Evolutionary conservation across 345 rosid species (phyloP), one percentile per base, ranked within the genome.

Genomic region (Erysimum cheiranthoides): DNA sequence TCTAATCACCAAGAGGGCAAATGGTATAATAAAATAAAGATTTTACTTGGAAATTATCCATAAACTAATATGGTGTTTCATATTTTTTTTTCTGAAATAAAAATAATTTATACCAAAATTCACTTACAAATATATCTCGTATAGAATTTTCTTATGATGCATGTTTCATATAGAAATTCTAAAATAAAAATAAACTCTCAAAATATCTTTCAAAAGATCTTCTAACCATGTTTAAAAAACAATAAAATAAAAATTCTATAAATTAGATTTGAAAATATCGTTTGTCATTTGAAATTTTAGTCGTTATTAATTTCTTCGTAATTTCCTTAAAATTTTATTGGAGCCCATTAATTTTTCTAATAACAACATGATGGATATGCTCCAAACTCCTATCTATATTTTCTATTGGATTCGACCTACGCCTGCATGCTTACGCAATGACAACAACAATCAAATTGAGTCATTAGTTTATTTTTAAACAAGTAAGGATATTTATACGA

Each of bases 401-500:
- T 31, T 59, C 2, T 14, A 8, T 42, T 28, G 3, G 5, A 5
- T 12, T 27, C 51, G 47, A 16, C 57, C 56, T 32, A 58, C 5
- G 13, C 10, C 4, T 60, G 38, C 67, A 71, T 58, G 45, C 57
- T 32, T 45, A 58, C 66, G 47, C 7, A 58, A 45, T 34, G 25
- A 12, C 27, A 58, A 46, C 11, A 46, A 59, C 49, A 10, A 14
- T 58, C 35, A 12, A 49, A n/a, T 47, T 38, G n/a, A 60, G 36
- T 46, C 25, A 34, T 71, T 47, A 47, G 40, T 34, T 42, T 28
- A 5, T 12, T 42, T 57, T 9, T 35, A 47, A 12, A 12, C 35
- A 27, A 13, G 12, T 16, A 34, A 16, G 16, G 13, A 6, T n/a
- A 6, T 10, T 12, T 25, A 6, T 6, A 21, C 25, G 25, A 21